These are phyloP conservation scores for Solanum sejunctum DNA, from an alignment of 257 asterid genomes.

Conservation along the genomic window DNA sequence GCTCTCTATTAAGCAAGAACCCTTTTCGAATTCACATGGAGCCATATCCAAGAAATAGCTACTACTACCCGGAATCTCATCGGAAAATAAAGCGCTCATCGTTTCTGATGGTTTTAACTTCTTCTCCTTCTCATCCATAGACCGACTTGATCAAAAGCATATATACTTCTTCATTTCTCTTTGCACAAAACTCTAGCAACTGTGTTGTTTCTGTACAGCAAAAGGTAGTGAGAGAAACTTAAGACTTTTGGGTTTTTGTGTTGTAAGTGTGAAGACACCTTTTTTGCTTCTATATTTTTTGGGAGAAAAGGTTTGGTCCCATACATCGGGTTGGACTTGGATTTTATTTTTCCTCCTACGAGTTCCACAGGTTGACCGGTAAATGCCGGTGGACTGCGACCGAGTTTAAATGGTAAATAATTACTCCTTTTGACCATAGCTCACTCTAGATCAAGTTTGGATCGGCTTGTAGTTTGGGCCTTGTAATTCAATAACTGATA, in stretches of 20 bases:
- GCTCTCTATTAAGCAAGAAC: conserved; percentile 10
- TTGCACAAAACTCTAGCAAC: background rate
- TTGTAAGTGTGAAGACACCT: conserved; percentile 13
- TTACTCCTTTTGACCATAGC: background rate
- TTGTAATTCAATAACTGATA: too few species aligned
- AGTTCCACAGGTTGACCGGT: conserved; percentile 32
- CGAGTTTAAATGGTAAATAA: background rate
- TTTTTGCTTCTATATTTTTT: background rate
- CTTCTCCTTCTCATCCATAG: conserved; percentile 9
- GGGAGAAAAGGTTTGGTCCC: conserved; percentile 1
- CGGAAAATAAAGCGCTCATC: conserved; percentile 1
- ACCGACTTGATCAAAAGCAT: conserved; percentile 11
- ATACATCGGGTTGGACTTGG: background rate
- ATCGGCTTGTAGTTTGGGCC: too few species aligned
- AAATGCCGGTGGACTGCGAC: conserved; percentile 34
- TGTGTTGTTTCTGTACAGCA: background rate
- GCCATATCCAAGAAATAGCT: conserved; percentile 7
- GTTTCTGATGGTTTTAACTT: background rate
- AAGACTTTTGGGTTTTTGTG: background rate
- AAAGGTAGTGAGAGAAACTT: background rate
- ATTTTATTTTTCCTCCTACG: background rate
- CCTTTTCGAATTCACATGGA: background rate
- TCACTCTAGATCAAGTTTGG: background rate
- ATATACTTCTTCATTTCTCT: conserved; percentile 5
- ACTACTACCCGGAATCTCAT: conserved; percentile 17